These are phyloP conservation scores for Sphagnum contortum DNA, from an alignment of 225 moss, liverwort and hornwort genomes.

Conservation along the genomic window DNA sequence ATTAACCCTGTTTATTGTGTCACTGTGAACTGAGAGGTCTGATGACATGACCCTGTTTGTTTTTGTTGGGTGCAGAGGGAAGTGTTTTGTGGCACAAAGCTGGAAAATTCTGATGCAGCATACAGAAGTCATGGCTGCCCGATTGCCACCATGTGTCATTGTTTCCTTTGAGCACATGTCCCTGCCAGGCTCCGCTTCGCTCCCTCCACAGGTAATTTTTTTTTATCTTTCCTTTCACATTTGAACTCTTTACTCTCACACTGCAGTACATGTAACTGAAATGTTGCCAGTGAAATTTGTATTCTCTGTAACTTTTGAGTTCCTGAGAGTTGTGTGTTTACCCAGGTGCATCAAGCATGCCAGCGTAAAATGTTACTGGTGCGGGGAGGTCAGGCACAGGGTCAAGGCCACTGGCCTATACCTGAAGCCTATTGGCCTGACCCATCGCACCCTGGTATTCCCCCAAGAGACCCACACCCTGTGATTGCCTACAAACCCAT, in stretches of 20 bases:
- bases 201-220: conserved; percentile 54
- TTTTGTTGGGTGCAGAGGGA: conserved; percentile 46
- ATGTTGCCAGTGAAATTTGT: no score
- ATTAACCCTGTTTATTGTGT: no score
- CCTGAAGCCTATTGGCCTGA: conserved; percentile 98
- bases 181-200: conserved; percentile 58
- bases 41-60: not conserved
- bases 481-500: conserved; percentile 90
- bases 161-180: conserved; percentile 95
- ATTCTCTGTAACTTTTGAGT: no score
- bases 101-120: conserved; percentile 99
- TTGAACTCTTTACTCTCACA: no score
- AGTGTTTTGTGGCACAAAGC: conserved; percentile 96
- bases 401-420: conserved; percentile 98
- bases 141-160: conserved; percentile 91
- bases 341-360: conserved; percentile 82
- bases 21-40: not conserved
- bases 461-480: conserved; percentile 85
- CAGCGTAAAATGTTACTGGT: conserved; percentile 90
- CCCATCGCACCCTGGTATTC: conserved; percentile 63
- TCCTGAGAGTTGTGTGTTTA: no score
- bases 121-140: conserved; percentile 80
- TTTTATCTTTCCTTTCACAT: no score
- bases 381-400: conserved; percentile 72
- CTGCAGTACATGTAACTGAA: no score